These are phyloP conservation scores for Cystobasidium ongulense DNA, from an alignment of 768 basidiomycete species.

Conservation along the genomic window DNA sequence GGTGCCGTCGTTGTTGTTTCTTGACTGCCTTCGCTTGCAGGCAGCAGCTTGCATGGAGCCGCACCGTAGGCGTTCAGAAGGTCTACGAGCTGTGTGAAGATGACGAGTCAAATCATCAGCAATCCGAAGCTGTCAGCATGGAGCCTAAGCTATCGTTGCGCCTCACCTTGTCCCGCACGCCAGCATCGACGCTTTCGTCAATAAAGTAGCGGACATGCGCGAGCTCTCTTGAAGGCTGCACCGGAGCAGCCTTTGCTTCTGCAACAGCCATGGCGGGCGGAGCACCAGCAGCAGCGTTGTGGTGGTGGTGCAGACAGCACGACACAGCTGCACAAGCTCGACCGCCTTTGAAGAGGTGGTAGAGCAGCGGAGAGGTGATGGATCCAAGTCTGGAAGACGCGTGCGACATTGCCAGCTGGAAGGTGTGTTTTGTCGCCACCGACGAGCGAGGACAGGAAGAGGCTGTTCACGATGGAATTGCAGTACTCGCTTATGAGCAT, in stretches of 20 bases:
- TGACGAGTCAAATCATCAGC: too few relatives aligned
- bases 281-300: not conserved
- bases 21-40: not conserved
- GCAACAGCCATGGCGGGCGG: not conserved
- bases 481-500: not conserved
- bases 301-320: not conserved
- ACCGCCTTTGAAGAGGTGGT: not conserved
- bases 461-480: too few relatives aligned
- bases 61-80: slow-evolving; percentile 31
- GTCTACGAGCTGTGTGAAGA: slow-evolving; percentile 20
- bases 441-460: not conserved
- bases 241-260: not conserved
- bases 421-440: not conserved
- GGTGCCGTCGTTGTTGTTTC: not conserved
- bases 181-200: slow-evolving; percentile 3
- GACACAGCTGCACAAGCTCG: not conserved
- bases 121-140: too few relatives aligned
- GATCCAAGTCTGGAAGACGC: not conserved
- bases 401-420: not conserved
- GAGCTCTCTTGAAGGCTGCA: slow-evolving; percentile 7
- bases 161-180: slow-evolving; percentile 4
- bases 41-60: not conserved
- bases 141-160: not conserved
- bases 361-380: not conserved
- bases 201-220: slow-evolving; percentile 8